Base-by-base conservation (phyloP, 1,284 basidiomycete genomes). In the Pascua sp. region DNA sequence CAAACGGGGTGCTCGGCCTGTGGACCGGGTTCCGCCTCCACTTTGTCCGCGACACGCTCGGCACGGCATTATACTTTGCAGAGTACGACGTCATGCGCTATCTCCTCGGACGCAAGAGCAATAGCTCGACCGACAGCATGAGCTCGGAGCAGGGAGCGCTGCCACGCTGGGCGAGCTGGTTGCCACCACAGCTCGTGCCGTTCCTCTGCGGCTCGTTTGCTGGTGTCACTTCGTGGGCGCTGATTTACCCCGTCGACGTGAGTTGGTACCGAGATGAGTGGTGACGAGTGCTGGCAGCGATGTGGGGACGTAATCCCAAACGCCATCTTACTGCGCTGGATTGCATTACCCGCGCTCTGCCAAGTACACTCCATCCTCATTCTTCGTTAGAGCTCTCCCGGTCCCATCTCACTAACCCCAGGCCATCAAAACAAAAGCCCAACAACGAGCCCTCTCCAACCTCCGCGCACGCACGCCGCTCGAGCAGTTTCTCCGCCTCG, bases 371-470 rank as follows among this genome's bases (percentile, higher is more conserved):
- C 24, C 24, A 32, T 32, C 24, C 4, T 7, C 24, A 4, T 32
- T 7, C 24, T 32, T 7, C 24, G 3, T 32, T 32, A 3, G 24
- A 7, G 24, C 24, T 32, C 24, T 3, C 24, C 24, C 24, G 7
- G 1, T 24, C n/a, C 12, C 11, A 40, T 52, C 57, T 64, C 46
- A 64, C 49, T 11, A 17, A 15, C 18, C 5, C 2, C 44, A 77
- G 75, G 75, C 74, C 11, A 75, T 76, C 60, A 77, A 75, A 72
- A 78, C 75, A 5, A 76, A 77, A 62, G 73, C 75, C 4, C 76
- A 78, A 57, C 74, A 76, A 53, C 65, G 76, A 24, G 71, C 71
- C 10, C 57, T 78, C 16, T 71, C 73, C 11, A 70, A 69, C n/a
- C 55, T 76, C 5, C 58, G 63, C 36, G 66, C 67, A 2, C 65